A percentile compares a stretch with the other conserved stretches of the same genome.
Evolutionary conservation across 2,329 filamentous ascomycete species (phyloP).

Genomic region (Basipetospora chlamydospora): DNA sequence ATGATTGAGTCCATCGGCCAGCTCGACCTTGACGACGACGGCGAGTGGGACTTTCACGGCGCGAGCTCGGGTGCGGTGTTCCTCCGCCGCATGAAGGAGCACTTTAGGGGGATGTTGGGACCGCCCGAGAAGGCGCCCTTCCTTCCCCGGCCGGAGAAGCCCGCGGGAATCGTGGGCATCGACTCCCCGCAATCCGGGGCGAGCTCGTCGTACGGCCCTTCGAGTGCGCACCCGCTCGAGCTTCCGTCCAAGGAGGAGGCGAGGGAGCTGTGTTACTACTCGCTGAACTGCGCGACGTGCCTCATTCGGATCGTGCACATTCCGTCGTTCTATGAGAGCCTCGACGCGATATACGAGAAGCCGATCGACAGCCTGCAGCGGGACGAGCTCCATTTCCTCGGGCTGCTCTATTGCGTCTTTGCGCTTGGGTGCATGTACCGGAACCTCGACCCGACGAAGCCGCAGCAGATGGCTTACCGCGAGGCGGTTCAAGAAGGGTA

Average conservation of each 20-base stretch:
- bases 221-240: slow-evolving; percentile 41
- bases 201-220: slow-evolving; percentile 48
- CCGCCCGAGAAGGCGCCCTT: slow-evolving; percentile 46
- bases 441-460: slow-evolving; percentile 37
- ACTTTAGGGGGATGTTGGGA: slow-evolving; percentile 66
- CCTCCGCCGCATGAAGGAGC: slow-evolving; percentile 70
- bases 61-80: slow-evolving; percentile 87
- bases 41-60: slow-evolving; percentile 90
- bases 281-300: slow-evolving; percentile 41
- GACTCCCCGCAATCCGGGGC: slow-evolving; percentile 55
- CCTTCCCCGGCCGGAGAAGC: slow-evolving; percentile 34
- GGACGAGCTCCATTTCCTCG: slow-evolving; percentile 54
- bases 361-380: slow-evolving; percentile 46
- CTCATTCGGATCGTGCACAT: slow-evolving; percentile 61
- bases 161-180: slow-evolving; percentile 38
- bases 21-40: slow-evolving; percentile 79
- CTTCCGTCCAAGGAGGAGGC: slow-evolving; percentile 52
- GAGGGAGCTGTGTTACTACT: slow-evolving; percentile 36
- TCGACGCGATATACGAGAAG: slow-evolving; percentile 65
- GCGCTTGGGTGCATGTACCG: slow-evolving; percentile 61
- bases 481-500: slow-evolving; percentile 42
- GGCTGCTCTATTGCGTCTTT: slow-evolving; percentile 54
- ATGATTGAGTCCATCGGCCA: slow-evolving; percentile 92
- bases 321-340: slow-evolving; percentile 63
- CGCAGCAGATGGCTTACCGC: slow-evolving; percentile 32